Evolutionary conservation across 768 basidiomycete species (phyloP).

Genomic region (Leccinum disarticulatum): DNA sequence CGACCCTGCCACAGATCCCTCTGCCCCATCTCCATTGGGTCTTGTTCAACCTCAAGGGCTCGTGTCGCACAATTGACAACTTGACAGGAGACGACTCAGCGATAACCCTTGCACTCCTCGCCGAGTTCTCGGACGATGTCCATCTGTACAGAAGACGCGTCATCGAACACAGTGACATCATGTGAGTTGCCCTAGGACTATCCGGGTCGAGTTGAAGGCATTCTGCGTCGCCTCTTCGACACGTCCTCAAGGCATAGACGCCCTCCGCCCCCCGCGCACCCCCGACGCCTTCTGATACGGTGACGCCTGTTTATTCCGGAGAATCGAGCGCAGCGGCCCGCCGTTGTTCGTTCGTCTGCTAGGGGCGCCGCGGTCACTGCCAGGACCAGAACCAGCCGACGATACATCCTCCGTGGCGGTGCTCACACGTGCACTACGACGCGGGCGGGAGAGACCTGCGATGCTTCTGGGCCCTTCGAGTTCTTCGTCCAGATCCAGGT

Average conservation of each 20-base stretch:
- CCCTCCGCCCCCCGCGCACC: not conserved
- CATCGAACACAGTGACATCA: not conserved
- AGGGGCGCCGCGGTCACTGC: not conserved
- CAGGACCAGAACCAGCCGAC: not conserved
- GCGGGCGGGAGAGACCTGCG: not conserved
- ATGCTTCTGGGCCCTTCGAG: not conserved
- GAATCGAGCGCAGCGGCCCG: slow-evolving; percentile 14
- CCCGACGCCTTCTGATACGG: slow-evolving; percentile 10
- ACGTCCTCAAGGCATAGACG: slow-evolving; percentile 3
- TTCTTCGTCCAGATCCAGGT: slow-evolving; percentile 1
- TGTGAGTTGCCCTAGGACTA: not conserved
- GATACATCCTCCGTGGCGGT: not conserved
- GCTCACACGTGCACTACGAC: not conserved
- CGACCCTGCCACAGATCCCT: not conserved
- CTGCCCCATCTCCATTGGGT: not conserved
- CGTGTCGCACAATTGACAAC: not conserved
- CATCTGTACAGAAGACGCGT: not conserved
- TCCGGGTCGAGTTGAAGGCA: not conserved
- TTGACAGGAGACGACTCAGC: not conserved
- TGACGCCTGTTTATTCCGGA: slow-evolving; percentile 11
- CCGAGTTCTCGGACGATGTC: not conserved
- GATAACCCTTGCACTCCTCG: not conserved
- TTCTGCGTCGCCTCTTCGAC: not conserved
- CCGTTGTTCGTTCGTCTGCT: not conserved
- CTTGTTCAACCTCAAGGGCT: not conserved